Conservation (phyloP, 345 rosid genomes). For the Salix brachista region DNA sequence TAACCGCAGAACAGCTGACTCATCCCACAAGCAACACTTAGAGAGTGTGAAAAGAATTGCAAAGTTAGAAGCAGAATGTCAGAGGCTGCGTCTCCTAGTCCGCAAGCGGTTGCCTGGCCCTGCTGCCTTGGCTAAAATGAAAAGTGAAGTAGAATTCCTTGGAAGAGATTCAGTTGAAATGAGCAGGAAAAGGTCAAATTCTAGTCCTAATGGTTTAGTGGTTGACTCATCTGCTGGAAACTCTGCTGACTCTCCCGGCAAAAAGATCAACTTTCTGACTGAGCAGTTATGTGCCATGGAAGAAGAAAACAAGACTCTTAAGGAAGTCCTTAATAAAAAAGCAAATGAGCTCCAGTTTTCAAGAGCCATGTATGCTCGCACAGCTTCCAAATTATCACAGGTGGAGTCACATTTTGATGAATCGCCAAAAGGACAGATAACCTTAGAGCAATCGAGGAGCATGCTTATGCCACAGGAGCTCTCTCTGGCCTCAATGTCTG, state of each 20-base stretch:
- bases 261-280: conserved; percentile 42
- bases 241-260: conserved; percentile 30
- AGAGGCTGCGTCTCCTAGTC: conserved; percentile 70
- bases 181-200: conserved; percentile 43
- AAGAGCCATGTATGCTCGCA: conserved; percentile 52
- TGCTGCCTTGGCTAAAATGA: conserved; percentile 74
- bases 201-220: conserved; percentile 24
- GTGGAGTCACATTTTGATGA: conserved; percentile 59
- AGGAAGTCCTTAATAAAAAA: conserved; percentile 61
- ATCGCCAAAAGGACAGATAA: conserved; percentile 38
- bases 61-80: conserved; percentile 88
- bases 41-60: conserved; percentile 82
- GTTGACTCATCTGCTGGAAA: conserved; percentile 30
- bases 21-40: conserved; percentile 70
- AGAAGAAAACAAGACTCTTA: conserved; percentile 79
- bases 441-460: conserved; percentile 38
- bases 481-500: conserved; percentile 59
- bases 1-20: conserved; percentile 59
- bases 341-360: conserved; percentile 70
- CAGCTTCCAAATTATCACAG: conserved; percentile 59
- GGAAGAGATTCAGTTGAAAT: conserved; percentile 46
- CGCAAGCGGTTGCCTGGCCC: conserved; percentile 86
- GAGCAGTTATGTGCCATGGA: conserved; percentile 64
- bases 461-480: conserved; percentile 38
- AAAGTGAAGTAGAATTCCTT: conserved; percentile 68